A percentile compares a stretch with the other conserved stretches of the same genome.
Evolutionary conservation across 176 grass and related monocot genomes (phyloP).

Genomic region (Rhipidocladum racemiflorum): DNA sequence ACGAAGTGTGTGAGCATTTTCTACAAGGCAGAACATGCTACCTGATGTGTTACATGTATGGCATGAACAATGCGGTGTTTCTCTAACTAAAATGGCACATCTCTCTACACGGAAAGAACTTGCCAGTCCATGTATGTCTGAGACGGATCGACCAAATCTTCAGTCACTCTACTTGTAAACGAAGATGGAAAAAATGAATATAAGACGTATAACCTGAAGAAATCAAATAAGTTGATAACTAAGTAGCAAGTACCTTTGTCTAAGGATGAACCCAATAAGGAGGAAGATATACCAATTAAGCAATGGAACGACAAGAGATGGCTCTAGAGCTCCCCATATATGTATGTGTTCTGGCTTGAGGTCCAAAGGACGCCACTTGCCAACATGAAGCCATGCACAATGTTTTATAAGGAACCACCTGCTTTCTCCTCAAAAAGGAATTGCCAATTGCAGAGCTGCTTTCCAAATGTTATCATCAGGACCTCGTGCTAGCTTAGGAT

Average conservation of each 20-base stretch:
- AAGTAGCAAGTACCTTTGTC: constrained; percentile 28
- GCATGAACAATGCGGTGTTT: background rate
- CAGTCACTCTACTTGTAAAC: background rate
- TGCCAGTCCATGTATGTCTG: background rate
- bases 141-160: background rate
- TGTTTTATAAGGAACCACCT: constrained; percentile 28
- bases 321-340: constrained; percentile 13
- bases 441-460: constrained; percentile 33
- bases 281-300: background rate
- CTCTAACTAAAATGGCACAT: background rate
- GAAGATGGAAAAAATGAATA: background rate
- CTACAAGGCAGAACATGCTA: background rate
- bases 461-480: constrained; percentile 46
- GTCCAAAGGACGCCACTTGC: constrained; percentile 17
- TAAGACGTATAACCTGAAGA: background rate
- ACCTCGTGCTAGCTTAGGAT: constrained; percentile 39
- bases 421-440: constrained; percentile 23
- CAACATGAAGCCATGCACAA: constrained; percentile 18
- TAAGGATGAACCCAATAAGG: constrained; percentile 5
- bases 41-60: background rate
- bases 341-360: constrained; percentile 6
- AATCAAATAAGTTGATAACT: background rate
- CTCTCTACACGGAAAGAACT: background rate
- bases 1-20: background rate
- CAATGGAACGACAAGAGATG: constrained; percentile 2